Evolutionary conservation across 2,329 filamentous ascomycete genomes (phyloP), one percentile per base, ranked within the genome.

Genomic region (Pseudonectria foliicola): DNA sequence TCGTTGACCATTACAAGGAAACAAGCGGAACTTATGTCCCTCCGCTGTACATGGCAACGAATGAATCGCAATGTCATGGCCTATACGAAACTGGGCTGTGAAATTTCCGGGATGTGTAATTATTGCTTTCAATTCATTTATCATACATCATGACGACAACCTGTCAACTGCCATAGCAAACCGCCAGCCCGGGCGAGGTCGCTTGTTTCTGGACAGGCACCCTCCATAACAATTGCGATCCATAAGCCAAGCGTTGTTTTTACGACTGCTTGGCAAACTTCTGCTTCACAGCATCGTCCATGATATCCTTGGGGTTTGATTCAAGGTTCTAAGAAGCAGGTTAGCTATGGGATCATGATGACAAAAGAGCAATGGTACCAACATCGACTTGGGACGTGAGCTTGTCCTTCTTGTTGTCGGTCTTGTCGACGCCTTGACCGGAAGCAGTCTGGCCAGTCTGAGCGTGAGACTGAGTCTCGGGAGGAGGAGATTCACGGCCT

Each of bases 401-500:
- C 27, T 69, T 55, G 35, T 70, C 61, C 60, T 77, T 73, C 55
- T 75, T 63, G 44, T 70, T 53, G 10, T 69, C 66, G 29, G 31
- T 24, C 23, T 77, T 66, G 44, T 78, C 65, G 49, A 73, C 67
- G 31, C 74, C 73, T 48, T 78, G 70, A 37, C 77, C 75, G 1
- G 68, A 63, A n/a, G 60, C 74, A 3, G 77, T 74, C 75, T 44
- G 75, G 64, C 39, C 76, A 62, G 18, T 21, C 65, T 92, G 85
- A 36, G 67, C 62, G 40, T 75, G 80, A 25, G 70, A 65, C 63
- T 86, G 84, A 47, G 60, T 56, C 65, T 85, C 78, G 18, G 85
- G 84, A 34, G 79, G 66, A 43, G 87, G 88, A 23, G 87, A 94
- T 64, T 94, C 75, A 55, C 80, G 80, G 59, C 85, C 83, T 62